phyloP scores from a whole-genome alignment of 2,329 filamentous ascomycete species.

The Epichloe amarillans region DNA sequence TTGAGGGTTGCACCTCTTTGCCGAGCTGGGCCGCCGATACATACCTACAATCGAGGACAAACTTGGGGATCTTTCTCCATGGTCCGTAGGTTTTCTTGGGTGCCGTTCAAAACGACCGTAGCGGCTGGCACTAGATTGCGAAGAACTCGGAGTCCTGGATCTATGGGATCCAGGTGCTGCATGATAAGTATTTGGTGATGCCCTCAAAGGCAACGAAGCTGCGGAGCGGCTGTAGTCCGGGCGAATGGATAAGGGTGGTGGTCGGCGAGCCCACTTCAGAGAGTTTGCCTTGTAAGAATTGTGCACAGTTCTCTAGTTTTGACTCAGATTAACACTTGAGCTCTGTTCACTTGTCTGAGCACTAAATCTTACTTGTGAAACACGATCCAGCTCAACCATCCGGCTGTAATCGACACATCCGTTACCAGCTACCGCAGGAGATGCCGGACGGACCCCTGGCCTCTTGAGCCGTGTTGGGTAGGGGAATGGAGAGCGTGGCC shows the following conservation, averaged over 20 bases:
- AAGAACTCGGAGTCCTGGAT: slow-evolving; percentile 24
- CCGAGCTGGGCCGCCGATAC: slow-evolving; percentile 22
- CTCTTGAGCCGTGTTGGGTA: slow-evolving; percentile 45
- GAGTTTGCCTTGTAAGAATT: slow-evolving; percentile 27
- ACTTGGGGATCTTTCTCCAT: slow-evolving; percentile 30
- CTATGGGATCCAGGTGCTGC: slow-evolving; percentile 11
- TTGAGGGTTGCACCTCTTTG: slow-evolving; percentile 14
- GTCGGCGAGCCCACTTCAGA: slow-evolving; percentile 21
- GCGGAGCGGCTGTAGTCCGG: slow-evolving; percentile 28
- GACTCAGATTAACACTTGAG: slow-evolving; percentile 6
- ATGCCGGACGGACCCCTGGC: slow-evolving; percentile 35
- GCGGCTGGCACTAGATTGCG: slow-evolving; percentile 14
- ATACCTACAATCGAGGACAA: slow-evolving; percentile 37
- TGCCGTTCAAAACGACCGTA: slow-evolving; percentile 16
- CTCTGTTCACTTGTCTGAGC: not conserved
- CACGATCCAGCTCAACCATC: slow-evolving; percentile 36
- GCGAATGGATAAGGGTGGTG: slow-evolving; percentile 26
- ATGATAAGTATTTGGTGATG: slow-evolving; percentile 15
- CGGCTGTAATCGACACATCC: slow-evolving; percentile 35
- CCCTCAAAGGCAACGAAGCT: slow-evolving; percentile 22
- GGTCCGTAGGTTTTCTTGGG: slow-evolving; percentile 23
- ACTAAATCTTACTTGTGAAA: slow-evolving; percentile 27
- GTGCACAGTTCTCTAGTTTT: slow-evolving; percentile 30
- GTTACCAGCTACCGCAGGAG: slow-evolving; percentile 34
- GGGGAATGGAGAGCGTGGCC: slow-evolving; percentile 45